Base-by-base conservation (phyloP, 2,329 filamentous ascomycete genomes). In the Colletotrichum musicola region DNA sequence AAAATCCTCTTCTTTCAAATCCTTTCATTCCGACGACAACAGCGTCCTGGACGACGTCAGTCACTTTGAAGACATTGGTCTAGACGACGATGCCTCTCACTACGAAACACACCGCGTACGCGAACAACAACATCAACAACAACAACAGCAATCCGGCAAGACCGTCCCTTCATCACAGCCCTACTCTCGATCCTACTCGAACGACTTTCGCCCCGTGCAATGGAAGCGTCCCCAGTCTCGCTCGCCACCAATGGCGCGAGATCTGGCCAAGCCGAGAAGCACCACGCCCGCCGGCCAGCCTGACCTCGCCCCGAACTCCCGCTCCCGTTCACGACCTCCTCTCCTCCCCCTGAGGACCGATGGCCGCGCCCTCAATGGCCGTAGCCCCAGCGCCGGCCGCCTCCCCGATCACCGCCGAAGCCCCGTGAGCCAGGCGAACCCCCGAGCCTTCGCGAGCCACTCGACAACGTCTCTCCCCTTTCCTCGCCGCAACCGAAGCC, bases 11-110 rank as follows among this genome's bases (percentile, higher is more conserved):
- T 97, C 94, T 57, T 92, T 95, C 75, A 92, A 91, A 35, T 72
- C 94, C 44, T 90, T 92, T 64, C 90, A 88, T 70, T 92, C 90
- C 75, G 92, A 94, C 75, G 92, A 93, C 73, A 89, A 91, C 75
- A 88, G 86, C 73, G 86, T 90, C 58, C 83, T 93, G 53, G 86
- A 89, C 60, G 93, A 97, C 76, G 88, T 92, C 66, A 90, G 89
- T 71, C 90, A 98, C 78, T 98, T 98, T 75, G 95, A 98, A 78
- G 95, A 98, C 72, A 97, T 98, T 77, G 93, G 92, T 13, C 88
- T 98, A 35, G 92, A 94, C 74, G 90, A 94, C 70, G 84, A 85
- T 44, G 72, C 77, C 59, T 73, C 79, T 16, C 65, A 75, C 22
- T 76, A 75, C 38, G 76, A 79, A 56, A 62, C 67, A 13, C 54